Base-by-base conservation (phyloP, 345 rosid species). In the Adansonia digitata region DNA sequence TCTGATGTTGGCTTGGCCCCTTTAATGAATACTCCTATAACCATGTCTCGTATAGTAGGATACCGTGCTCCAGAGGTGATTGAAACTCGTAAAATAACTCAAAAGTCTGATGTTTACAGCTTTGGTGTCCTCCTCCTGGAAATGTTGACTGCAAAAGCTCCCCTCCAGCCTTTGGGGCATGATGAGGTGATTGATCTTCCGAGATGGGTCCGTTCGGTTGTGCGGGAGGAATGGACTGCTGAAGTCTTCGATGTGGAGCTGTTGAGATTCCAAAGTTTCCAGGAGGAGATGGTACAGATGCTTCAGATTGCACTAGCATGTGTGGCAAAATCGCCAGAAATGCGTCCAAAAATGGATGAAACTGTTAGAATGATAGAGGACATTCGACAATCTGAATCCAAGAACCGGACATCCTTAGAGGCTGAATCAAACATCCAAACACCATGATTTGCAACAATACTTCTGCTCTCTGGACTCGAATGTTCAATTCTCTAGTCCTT, bases 241-340 rank as follows among this genome's bases (percentile, higher is more conserved):
- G 96, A 92, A 78, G 97, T 92, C 15, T 92, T 92, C 43, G 96
- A 92, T 74, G 91, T 89, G 0, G 97, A 91, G 86, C 91, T 92
- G 9, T 60, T 91, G 81, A 88, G 79, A 76, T 84, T 62, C 76
- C 90, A 82, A 80, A 83, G 81, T 53, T 83, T 83, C 14, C 96
- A 91, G 78, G 96, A 92, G 75, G 96, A 92, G 45, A 90, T 89
- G 97, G 94, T 92, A 66, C 96, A 91, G 77, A 88, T 91, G 96
- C 87, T 92, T 65, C 97, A 92, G 77, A 83, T 92, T 59, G 96
- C 84, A 9, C 73, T 92, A 73, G 75, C 91, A 7, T 92, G 97
- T 55, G 97, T 91, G 0, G 60, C 88, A 1, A 91, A 81, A 77
- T 76, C 71, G 10, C 91, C 92, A 5, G 92, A 91, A 6, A 75